Base-by-base conservation (phyloP, 768 basidiomycete genomes). In the Gymnopilus junonius region DNA sequence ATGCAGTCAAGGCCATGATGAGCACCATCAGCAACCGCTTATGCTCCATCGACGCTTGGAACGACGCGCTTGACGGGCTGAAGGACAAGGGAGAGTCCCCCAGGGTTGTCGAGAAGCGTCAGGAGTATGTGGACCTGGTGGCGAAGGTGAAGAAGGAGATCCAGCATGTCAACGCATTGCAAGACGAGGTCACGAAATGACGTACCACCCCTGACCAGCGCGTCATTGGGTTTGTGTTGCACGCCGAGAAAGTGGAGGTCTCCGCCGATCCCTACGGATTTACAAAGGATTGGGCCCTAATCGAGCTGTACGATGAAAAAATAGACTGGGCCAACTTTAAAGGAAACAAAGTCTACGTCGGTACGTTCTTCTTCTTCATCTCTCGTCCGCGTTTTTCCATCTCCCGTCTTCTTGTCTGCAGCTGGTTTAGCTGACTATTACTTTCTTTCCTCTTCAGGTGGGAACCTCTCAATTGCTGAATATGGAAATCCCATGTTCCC, bases 261-360 rank as follows among this genome's bases (percentile, higher is more conserved):
- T 59, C 37, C 34, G 72, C 72, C 68, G 54, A 55, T 32, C 67
- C 43, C 64, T 69, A 64, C 15, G 55, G 67, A 11, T 80, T 70
- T 60, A 77, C 71, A 8, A 34, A 66, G 21, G 79, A 80, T 67
- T 80, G 78, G 75, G 71, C 68, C 34, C 59, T 76, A 12, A 69
- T 79, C 66, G 63, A 73, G 67, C 60, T 78, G 31, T 46, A 75
- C 65, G 20, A 65, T 20, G 67, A 73, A 11, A 75, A 66, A 64
- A 59, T 79, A 42, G 74, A 78, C 48, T 76, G 73, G 77, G 67
- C 57, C 20, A 65, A 56, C n/a, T 78, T 80, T 68, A 54, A 67
- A 60, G 74, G 76, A 6, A 77, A 79, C 65, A 69, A 72, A 59
- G 57, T 74, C 20, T 68, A 61, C 55, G 43, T 74, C 34, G 70